Conservation (phyloP, 2,329 filamentous ascomycete species). For the Sclerotiophoma versabilis region DNA sequence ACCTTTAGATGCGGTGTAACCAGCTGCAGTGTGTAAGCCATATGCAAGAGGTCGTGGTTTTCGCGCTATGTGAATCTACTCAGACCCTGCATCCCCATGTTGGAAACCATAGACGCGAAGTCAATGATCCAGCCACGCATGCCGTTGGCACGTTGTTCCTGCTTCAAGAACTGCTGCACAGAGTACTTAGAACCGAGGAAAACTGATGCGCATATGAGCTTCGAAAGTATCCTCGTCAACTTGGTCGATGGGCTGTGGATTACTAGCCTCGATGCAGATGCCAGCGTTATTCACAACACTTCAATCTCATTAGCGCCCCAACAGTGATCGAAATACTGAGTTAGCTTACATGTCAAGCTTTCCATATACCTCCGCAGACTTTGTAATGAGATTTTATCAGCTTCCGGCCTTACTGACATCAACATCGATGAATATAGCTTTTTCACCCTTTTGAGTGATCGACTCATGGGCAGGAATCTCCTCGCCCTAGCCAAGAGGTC, state of each 20-base stretch:
- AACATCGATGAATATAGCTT: conserved; percentile 37
- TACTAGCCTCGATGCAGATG: conserved; percentile 38
- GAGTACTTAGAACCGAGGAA: conserved; percentile 52
- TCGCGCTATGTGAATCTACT: conserved; percentile 34
- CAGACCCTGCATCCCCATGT: conserved; percentile 36
- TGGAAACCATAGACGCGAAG: conserved; percentile 40
- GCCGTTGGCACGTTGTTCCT: conserved; percentile 36
- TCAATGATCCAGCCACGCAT: conserved; percentile 52
- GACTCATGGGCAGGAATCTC: conserved; percentile 29
- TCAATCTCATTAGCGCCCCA: background rate
- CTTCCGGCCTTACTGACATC: conserved; percentile 42
- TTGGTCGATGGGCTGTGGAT: conserved; percentile 37
- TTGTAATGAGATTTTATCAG: conserved; percentile 31
- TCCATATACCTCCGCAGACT: conserved; percentile 38
- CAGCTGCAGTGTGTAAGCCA: conserved; percentile 27
- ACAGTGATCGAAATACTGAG: conserved; percentile 10
- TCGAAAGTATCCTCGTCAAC: conserved; percentile 46
- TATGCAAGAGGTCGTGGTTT: background rate
- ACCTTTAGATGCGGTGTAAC: conserved; percentile 58
- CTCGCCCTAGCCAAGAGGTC: conserved; percentile 9
- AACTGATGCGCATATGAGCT: conserved; percentile 47
- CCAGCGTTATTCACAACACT: conserved; percentile 49
- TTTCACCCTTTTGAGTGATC: conserved; percentile 21
- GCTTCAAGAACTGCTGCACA: conserved; percentile 47
- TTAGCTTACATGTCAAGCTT: conserved; percentile 42